Evolutionary conservation across 2,329 filamentous ascomycete species (phyloP), one percentile per base, ranked within the genome.

Genomic region (Lachnellula occidentalis): DNA sequence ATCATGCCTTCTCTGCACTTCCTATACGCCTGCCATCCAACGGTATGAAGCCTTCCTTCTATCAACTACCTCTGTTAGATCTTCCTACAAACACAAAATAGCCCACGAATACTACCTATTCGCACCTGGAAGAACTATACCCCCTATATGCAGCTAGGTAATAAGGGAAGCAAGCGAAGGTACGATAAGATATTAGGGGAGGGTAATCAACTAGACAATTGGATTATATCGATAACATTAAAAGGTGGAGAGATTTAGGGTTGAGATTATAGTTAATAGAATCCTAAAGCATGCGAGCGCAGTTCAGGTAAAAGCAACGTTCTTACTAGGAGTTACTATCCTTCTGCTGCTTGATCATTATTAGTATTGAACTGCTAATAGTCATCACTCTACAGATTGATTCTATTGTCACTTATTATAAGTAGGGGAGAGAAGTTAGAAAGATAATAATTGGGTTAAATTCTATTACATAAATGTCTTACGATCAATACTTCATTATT

Each of bases 391-490:
- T 42, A 36, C 37, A 43, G 48, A 42, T 39, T 50, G 48, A 50
- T 42, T 43, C 36, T 50, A 42, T 50, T 34, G 34, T 50, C 17
- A 50, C 24, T 50, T 50, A 36, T 50, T 15, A 27, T 17, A 34
- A 50, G 34, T 12, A 43, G 43, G 48, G 37, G 37, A 50, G 48
- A 43, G 27, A 50, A 36, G 43, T 41, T 43, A 17, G 17, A 50
- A 43, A 43, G 17, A 50, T 50, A 42, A 50, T n/a, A 50, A n/a
- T 37, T 50, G 1, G 45, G 34, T 53, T 53, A 34, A 42, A 53
- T 53, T 53, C 51, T 43, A 48, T 53, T 48, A 41, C 48, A 36
- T 34, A 50, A 50, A 50, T 42, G 48, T 50, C 27, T 50, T 50
- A 19, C 48, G 48, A 2, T 42, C 48, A 50, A 50, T 1, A 24